Percentiles rank a stretch among this genome's conserved stretches.
Conservation (phyloP, 2,329 filamentous ascomycete genomes). For the Nemania abortiva region DNA sequence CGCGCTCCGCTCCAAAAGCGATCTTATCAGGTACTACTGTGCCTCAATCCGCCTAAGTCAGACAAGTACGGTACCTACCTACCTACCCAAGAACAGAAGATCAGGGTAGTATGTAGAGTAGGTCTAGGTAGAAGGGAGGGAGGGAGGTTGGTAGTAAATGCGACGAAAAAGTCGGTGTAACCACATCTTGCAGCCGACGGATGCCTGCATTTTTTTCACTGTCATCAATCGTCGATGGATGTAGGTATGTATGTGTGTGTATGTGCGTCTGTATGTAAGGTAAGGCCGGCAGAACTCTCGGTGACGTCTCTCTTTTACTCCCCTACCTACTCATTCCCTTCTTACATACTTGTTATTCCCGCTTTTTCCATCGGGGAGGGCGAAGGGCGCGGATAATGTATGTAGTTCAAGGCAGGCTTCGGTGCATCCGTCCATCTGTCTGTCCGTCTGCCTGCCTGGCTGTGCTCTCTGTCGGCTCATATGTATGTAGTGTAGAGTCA, state of each 20-base stretch:
- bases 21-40: conserved; percentile 6
- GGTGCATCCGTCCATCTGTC: too few relatives aligned
- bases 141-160: conserved; percentile 11
- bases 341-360: background rate
- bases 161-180: conserved; percentile 39
- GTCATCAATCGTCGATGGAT: conserved; percentile 2
- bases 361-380: background rate
- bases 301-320: conserved; percentile 21
- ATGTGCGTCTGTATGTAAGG: conserved; percentile 4
- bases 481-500: background rate
- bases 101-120: too few relatives aligned
- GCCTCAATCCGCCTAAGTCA: background rate
- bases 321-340: background rate
- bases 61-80: background rate
- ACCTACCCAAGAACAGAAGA: conserved; percentile 15
- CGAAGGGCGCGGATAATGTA: background rate
- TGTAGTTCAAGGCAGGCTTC: background rate
- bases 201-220: conserved; percentile 15
- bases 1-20: conserved; percentile 22
- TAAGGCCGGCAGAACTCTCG: conserved; percentile 28
- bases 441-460: conserved; percentile 1
- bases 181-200: conserved; percentile 34
- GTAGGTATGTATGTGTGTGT: too few relatives aligned
- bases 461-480: background rate
- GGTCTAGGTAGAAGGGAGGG: too few relatives aligned